Evolutionary conservation across 208 protist genomes (phyloP).

Genomic region (Wallacemonas sp.): DNA sequence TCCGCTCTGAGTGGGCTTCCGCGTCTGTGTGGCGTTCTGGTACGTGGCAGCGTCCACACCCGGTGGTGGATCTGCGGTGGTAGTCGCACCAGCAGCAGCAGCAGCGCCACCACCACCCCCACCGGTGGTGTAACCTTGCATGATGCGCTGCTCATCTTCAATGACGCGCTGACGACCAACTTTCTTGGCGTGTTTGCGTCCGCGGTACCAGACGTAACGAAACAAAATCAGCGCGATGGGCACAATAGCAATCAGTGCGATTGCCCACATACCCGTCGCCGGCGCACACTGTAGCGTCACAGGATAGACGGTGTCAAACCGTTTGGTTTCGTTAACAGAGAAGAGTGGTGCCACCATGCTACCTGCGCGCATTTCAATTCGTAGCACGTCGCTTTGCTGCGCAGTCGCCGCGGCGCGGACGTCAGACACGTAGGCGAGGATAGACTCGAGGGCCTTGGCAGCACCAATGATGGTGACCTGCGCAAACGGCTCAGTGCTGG

Average conservation of each 20-base stretch:
- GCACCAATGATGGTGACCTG: slow-evolving; percentile 33
- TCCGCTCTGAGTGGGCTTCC: not conserved
- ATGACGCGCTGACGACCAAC: slow-evolving; percentile 38
- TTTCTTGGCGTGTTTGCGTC: slow-evolving; percentile 51
- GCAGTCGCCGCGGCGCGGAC: slow-evolving; percentile 17
- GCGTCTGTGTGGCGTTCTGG: not conserved
- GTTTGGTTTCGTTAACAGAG: slow-evolving; percentile 33
- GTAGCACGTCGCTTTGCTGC: not conserved
- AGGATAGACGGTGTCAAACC: slow-evolving; percentile 15
- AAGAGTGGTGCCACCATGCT: slow-evolving; percentile 39
- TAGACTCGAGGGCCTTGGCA: slow-evolving; percentile 34
- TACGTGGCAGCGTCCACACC: not conserved
- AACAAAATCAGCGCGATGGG: slow-evolving; percentile 41
- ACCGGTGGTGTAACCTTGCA: slow-evolving; percentile 38
- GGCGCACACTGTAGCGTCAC: slow-evolving; percentile 26
- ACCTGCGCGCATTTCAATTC: slow-evolving; percentile 25
- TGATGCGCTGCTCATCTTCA: slow-evolving; percentile 60
- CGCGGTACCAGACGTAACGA: slow-evolving; percentile 56
- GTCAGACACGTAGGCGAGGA: slow-evolving; percentile 41
- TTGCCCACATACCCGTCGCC: slow-evolving; percentile 50
- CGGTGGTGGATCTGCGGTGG: slow-evolving; percentile 7
- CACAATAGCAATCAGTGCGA: slow-evolving; percentile 50
- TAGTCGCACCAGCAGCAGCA: slow-evolving; percentile 1
- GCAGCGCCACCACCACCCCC: not conserved
- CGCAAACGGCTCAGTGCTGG: slow-evolving; percentile 7